Percentiles rank a stretch among this genome's conserved stretches.
Evolutionary conservation across 495 filamentous ascomycete genomes (phyloP).

Genomic region (Bryoglossum gracile): DNA sequence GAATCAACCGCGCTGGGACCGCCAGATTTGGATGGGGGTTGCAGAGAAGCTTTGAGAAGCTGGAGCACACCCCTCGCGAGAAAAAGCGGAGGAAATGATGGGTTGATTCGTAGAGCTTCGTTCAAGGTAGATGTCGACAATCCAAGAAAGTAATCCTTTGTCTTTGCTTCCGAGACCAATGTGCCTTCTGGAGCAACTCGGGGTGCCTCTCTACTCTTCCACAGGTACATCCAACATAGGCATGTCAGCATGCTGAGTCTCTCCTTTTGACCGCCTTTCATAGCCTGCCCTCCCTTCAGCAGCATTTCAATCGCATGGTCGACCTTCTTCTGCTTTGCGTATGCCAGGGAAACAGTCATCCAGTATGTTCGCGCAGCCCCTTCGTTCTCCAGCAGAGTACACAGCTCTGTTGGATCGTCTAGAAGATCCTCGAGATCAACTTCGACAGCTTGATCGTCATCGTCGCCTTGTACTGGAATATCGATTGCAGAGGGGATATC

Average conservation of each 20-base stretch:
- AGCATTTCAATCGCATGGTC: constrained; percentile 94
- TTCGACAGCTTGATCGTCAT: constrained; percentile 79
- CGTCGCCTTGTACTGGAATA: constrained; percentile 74
- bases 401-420: constrained; percentile 93
- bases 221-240: constrained; percentile 86
- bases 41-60: constrained; percentile 78
- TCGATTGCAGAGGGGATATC: constrained; percentile 86
- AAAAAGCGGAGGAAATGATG: constrained; percentile 78
- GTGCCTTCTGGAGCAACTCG: constrained; percentile 56
- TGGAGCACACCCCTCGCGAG: constrained; percentile 87
- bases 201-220: constrained; percentile 88
- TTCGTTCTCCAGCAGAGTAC: constrained; percentile 88
- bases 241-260: constrained; percentile 76
- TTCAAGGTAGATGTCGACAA: constrained; percentile 85
- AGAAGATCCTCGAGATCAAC: constrained; percentile 83
- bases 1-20: constrained; percentile 56
- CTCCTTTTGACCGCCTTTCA: constrained; percentile 70
- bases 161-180: constrained; percentile 61
- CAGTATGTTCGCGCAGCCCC: constrained; percentile 79
- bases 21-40: constrained; percentile 61
- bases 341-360: constrained; percentile 95
- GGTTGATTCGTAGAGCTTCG: constrained; percentile 89
- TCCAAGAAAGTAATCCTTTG: constrained; percentile 88
- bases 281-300: constrained; percentile 67
- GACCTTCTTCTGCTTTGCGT: constrained; percentile 87